Evolutionary conservation across 495 filamentous ascomycete species (phyloP).

Genomic region (Tuber umbilicatum): DNA sequence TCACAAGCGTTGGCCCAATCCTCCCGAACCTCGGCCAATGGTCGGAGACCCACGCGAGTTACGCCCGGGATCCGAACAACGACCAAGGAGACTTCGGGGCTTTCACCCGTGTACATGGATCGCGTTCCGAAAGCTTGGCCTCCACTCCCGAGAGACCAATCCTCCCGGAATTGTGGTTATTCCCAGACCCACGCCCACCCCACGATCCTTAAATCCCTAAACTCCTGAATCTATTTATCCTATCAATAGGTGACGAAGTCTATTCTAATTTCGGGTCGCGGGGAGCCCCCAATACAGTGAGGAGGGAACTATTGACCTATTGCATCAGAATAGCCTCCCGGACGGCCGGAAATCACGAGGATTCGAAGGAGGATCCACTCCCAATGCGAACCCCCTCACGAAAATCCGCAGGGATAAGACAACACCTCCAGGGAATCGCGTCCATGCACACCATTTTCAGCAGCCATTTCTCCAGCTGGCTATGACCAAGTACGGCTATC

Average conservation of each 20-base stretch:
- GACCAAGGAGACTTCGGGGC: background rate
- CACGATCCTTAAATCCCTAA: background rate
- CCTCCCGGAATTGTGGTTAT: background rate
- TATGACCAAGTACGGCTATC: background rate
- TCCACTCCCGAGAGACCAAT: background rate
- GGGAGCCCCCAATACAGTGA: background rate
- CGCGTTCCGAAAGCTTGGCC: background rate
- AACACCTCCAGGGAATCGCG: background rate
- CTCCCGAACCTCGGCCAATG: background rate
- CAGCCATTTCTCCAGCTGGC: background rate
- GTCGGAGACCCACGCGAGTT: background rate
- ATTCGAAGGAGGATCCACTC: background rate
- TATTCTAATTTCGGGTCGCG: background rate
- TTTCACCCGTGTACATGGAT: background rate
- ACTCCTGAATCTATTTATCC: background rate
- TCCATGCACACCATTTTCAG: background rate
- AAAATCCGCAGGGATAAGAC: background rate
- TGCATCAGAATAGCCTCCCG: background rate
- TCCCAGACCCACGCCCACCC: background rate
- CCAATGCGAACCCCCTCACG: background rate
- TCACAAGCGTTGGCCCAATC: background rate
- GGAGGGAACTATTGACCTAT: background rate
- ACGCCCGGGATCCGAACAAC: background rate
- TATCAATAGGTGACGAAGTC: background rate
- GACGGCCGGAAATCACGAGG: background rate